These are phyloP conservation scores for Eucalyptus cloeziana DNA, from an alignment of 345 rosid genomes.

Conservation along the genomic window DNA sequence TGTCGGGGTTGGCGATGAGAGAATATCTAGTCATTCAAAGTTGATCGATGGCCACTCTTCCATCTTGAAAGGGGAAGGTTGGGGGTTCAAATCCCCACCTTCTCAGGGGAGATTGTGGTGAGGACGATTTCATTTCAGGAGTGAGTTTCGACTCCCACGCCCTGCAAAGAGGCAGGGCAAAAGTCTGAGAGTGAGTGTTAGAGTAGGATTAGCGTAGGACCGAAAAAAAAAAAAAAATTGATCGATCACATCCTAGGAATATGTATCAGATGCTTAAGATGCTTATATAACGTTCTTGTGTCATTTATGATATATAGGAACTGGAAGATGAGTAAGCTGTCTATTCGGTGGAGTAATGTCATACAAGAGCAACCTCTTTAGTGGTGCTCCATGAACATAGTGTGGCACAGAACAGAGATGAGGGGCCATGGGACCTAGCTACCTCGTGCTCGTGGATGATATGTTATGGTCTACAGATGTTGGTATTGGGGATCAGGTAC, in stretches of 20 bases:
- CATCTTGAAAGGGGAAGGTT: too few relatives aligned
- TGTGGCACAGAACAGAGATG: not conserved
- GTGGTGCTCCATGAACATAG: not conserved
- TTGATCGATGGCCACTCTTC: too few relatives aligned
- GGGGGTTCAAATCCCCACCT: too few relatives aligned
- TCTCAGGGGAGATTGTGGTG: too few relatives aligned
- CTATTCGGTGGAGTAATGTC: not conserved
- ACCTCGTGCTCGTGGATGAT: not conserved
- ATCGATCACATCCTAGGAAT: not conserved
- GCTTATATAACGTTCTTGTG: not conserved
- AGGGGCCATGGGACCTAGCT: not conserved
- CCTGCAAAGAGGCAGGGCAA: too few relatives aligned
- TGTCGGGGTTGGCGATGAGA: not conserved
- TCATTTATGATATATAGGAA: not conserved
- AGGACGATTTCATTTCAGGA: too few relatives aligned
- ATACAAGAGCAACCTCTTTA: not conserved
- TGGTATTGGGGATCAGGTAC: not conserved
- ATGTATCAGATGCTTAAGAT: not conserved
- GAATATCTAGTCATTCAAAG: not conserved
- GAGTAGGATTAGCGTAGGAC: too few relatives aligned
- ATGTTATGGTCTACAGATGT: not conserved
- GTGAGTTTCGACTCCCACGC: too few relatives aligned
- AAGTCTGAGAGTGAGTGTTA: too few relatives aligned
- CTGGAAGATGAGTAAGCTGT: accelerated
- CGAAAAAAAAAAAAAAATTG: too few relatives aligned